Evolutionary conservation across 148 eudicot species (phyloP), one percentile per base, ranked within the genome.

Genomic region (Cornus florida): DNA sequence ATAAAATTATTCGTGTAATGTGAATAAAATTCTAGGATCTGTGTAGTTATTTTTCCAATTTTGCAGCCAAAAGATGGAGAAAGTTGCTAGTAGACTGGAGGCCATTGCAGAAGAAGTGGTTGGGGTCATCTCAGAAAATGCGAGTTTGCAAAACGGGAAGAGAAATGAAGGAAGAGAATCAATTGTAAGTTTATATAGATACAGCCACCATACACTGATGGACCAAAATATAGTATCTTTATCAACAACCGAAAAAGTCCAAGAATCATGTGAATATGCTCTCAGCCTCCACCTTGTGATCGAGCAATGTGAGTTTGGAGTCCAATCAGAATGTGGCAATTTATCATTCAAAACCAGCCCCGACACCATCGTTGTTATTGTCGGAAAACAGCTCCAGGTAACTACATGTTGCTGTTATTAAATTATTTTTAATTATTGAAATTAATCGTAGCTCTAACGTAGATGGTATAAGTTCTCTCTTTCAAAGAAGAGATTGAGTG

Each of bases 341-440:
- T 23, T 87, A 66, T 89, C 92, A 11, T 91, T 88, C 73, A 81
- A 80, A 22, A 78, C 88, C 12, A 88, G 86, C 79, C 87, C 86
- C 0, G 88, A 86, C n/a, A 83, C 92, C 23, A 91, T 90, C 24
- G 84, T 93, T 69, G 92, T 93, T 72, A 86, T 91, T 6, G 70
- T 91, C 24, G 97, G 97, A 67, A 89, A 90, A 19, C 90, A 89
- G 73, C 88, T 90, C 28, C 83, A 82, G 97, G 97, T 93, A 90
- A 66, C 16, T 17, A 35, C 11, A 8, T n/a, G 22, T 77, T 19
- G 19, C 19, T 53, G 59, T 13, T 14, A 53, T 13, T 53, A 0
- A 1, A 8, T 50, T 3, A 4, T 60, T 17, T 60, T 14, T 16
- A 60, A 6, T 3, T 16, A 60, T 28, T 28, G 28, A 28, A 28